Percentiles rank a stretch among this genome's conserved stretches.
Evolutionary conservation across 2,329 filamentous ascomycete species (phyloP).

Genomic region (Mycocentrospora acerina): DNA sequence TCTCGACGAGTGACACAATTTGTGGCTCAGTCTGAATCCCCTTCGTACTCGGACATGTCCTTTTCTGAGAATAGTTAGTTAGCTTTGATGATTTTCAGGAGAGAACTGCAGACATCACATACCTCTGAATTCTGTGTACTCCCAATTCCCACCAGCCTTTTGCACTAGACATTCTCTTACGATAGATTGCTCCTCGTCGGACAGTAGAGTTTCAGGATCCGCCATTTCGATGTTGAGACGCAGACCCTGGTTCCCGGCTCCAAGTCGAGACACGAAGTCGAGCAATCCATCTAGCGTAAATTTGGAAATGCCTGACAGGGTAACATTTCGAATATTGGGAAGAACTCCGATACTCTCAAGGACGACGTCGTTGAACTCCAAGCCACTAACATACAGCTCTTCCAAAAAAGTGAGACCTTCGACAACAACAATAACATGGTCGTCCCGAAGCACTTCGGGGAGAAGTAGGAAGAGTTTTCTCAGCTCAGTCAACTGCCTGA

Average conservation of each 20-base stretch:
- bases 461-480: slow-evolving; percentile 55
- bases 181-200: slow-evolving; percentile 41
- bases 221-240: slow-evolving; percentile 49
- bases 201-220: slow-evolving; percentile 45
- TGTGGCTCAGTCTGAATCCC: slow-evolving; percentile 45
- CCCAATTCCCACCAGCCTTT: slow-evolving; percentile 47
- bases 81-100: slow-evolving; percentile 1
- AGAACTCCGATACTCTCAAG: slow-evolving; percentile 50
- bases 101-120: slow-evolving; percentile 6
- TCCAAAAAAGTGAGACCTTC: slow-evolving; percentile 53
- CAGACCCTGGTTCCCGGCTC: slow-evolving; percentile 45
- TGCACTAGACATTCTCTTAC: slow-evolving; percentile 42
- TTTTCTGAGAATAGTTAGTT: slow-evolving; percentile 39
- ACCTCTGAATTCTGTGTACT: slow-evolving; percentile 50
- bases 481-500: slow-evolving; percentile 56
- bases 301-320: slow-evolving; percentile 56
- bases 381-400: slow-evolving; percentile 58
- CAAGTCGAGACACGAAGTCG: slow-evolving; percentile 46
- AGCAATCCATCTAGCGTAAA: slow-evolving; percentile 57
- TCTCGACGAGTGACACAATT: too few relatives aligned
- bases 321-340: slow-evolving; percentile 53
- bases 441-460: slow-evolving; percentile 53
- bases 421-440: slow-evolving; percentile 54
- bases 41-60: slow-evolving; percentile 48
- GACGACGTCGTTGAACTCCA: slow-evolving; percentile 54